These are phyloP conservation scores for Mycosphaerella arachidis DNA, from an alignment of 2,329 filamentous ascomycete genomes.

Conservation along the genomic window DNA sequence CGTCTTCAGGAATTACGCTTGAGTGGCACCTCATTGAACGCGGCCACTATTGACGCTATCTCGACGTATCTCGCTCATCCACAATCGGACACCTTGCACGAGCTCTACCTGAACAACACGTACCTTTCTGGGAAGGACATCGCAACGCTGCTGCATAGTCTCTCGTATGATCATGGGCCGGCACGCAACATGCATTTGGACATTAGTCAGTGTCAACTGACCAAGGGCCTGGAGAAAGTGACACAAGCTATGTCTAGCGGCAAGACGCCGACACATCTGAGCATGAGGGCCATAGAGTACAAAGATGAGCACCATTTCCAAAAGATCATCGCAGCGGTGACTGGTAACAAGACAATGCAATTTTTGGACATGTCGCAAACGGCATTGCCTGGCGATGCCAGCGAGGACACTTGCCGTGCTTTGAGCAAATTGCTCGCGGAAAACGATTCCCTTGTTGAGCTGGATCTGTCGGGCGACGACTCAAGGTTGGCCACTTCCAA, in stretches of 20 bases:
- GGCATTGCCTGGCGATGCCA: slow-evolving; percentile 64
- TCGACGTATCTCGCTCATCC: slow-evolving; percentile 52
- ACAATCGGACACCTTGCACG: slow-evolving; percentile 55
- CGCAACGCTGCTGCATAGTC: slow-evolving; percentile 60
- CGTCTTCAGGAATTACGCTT: slow-evolving; percentile 61
- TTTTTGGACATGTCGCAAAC: slow-evolving; percentile 67
- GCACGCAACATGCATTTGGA: slow-evolving; percentile 60
- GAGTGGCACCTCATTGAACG: slow-evolving; percentile 59
- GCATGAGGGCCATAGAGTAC: slow-evolving; percentile 66
- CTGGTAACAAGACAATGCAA: slow-evolving; percentile 58
- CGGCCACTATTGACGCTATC: slow-evolving; percentile 61
- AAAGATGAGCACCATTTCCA: slow-evolving; percentile 61
- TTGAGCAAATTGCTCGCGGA: slow-evolving; percentile 61
- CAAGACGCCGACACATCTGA: slow-evolving; percentile 58
- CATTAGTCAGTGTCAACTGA: slow-evolving; percentile 60
- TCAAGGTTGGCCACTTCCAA: slow-evolving; percentile 66
- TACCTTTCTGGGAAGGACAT: slow-evolving; percentile 62
- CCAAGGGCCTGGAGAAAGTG: slow-evolving; percentile 49
- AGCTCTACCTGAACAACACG: slow-evolving; percentile 63
- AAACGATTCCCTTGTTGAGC: slow-evolving; percentile 60
- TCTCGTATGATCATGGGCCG: slow-evolving; percentile 46
- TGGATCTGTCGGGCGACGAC: slow-evolving; percentile 68
- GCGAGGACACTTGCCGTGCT: slow-evolving; percentile 61
- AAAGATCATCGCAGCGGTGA: slow-evolving; percentile 58
- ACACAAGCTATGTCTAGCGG: slow-evolving; percentile 49